Conservation (phyloP, 305 asterid genomes). For the Caryopteris hybrid region DNA sequence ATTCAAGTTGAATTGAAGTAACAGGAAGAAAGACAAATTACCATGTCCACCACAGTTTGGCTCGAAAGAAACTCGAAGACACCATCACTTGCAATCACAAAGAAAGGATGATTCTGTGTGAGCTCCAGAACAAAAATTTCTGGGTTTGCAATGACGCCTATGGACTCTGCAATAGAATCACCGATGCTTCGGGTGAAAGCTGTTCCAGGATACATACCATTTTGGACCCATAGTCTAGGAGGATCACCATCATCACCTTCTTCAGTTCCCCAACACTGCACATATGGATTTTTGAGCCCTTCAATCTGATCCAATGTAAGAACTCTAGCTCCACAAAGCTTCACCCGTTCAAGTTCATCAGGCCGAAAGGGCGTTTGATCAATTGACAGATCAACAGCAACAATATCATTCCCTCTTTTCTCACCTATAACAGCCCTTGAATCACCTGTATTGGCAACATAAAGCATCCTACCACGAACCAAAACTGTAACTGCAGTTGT, state of each 20-base stretch:
- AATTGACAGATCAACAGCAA: constrained; percentile 79
- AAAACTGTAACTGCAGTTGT: constrained; percentile 86
- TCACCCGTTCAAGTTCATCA: constrained; percentile 85
- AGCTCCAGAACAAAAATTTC: constrained; percentile 88
- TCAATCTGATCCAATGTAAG: constrained; percentile 97
- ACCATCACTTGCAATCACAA: constrained; percentile 94
- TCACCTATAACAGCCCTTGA: constrained; percentile 90
- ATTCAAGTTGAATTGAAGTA: background rate
- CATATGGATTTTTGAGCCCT: constrained; percentile 79
- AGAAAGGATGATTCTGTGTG: constrained; percentile 70
- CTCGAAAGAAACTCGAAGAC: constrained; percentile 95
- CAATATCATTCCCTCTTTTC: constrained; percentile 62
- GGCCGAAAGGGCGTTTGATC: constrained; percentile 92
- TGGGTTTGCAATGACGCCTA: constrained; percentile 92
- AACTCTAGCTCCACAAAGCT: constrained; percentile 96
- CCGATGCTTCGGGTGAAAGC: constrained; percentile 97
- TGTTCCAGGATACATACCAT: constrained; percentile 99
- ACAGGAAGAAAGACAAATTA: constrained; percentile 28
- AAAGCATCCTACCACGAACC: constrained; percentile 72
- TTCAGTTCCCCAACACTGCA: constrained; percentile 94
- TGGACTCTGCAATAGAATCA: constrained; percentile 91
- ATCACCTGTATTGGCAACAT: constrained; percentile 89
- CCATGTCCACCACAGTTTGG: constrained; percentile 96
- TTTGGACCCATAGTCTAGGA: constrained; percentile 94
- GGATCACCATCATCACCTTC: constrained; percentile 99